Evolutionary conservation across 371 early-diverging fungal genomes (phyloP), one percentile per base, ranked within the genome.

Genomic region (Coemansia sp.): DNA sequence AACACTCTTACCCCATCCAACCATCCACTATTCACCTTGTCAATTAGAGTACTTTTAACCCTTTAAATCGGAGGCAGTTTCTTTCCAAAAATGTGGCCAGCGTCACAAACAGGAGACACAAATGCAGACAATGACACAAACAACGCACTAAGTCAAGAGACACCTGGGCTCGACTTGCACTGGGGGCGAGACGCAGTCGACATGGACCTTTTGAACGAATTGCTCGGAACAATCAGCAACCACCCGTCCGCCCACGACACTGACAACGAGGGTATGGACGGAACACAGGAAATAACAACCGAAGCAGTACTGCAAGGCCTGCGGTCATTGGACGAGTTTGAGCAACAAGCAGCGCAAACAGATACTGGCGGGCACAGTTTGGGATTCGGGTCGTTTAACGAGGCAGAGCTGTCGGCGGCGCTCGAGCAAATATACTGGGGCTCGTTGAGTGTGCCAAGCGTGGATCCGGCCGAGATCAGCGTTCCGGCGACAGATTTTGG

Each of bases 371-470:
- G 16, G 31, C 10, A 16, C 11, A 27, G 6, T 5, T 39, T 13
- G 14, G 29, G 52, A 27, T 37, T 37, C 42, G 73, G 62, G 0
- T 34, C 70, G 8, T 63, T 69, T 27, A 72, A 70, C 18, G 66
- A 73, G 55, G 74, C 58, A 0, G 76, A 76, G 52, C 64, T 76
- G 37, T 76, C 76, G 11, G 76, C 73, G 10, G 76, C 72, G 24
- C 65, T 76, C 34, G 72, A 68, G 61, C 76, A 76, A 57, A 67
- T 76, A 29, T 71, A 65, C 65, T 71, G 76, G 72, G 55, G 56
- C 4, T 68, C 72, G 18, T 31, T 72, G 16, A 69, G 58, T 5
- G 45, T 69, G 24, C 67, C 67, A 2, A 31, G 10, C 5, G 59
- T 59, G 24, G 59, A 59, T 52, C 62, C 62, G 8, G 50, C 62